Conservation (phyloP, 1,139 yeast genomes). For the Geotrichum histeridarum region DNA sequence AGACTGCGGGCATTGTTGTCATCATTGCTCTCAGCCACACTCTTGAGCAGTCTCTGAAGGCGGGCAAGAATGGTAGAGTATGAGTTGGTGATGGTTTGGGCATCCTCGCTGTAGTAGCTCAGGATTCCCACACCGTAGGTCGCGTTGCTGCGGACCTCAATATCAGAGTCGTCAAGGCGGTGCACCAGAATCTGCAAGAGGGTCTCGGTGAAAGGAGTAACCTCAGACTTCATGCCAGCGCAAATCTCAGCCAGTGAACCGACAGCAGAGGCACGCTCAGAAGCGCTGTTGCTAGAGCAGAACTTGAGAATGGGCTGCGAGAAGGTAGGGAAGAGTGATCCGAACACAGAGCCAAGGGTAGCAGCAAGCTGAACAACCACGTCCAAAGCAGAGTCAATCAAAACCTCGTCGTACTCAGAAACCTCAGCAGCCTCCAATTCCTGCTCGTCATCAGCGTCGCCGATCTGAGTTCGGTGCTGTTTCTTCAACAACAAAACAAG, state of each 20-base stretch:
- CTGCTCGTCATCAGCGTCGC: constrained; percentile 51
- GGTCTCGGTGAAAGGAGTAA: constrained; percentile 64
- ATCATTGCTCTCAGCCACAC: constrained; percentile 70
- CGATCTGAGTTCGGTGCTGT: constrained; percentile 76
- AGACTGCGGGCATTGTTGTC: constrained; percentile 79
- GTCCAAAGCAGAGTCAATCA: constrained; percentile 81
- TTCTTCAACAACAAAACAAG: constrained; percentile 68
- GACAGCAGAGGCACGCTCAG: constrained; percentile 75
- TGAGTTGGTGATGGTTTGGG: constrained; percentile 52
- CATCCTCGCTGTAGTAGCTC: constrained; percentile 49
- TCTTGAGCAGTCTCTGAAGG: constrained; percentile 70
- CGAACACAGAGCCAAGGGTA: constrained; percentile 71
- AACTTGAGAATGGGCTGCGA: constrained; percentile 60
- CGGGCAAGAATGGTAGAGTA: constrained; percentile 70
- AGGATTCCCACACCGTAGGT: constrained; percentile 93
- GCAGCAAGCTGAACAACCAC: constrained; percentile 71
- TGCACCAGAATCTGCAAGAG: constrained; percentile 64
- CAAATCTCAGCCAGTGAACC: constrained; percentile 91
- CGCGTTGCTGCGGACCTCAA: constrained; percentile 91
- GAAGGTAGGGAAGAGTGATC: constrained; percentile 65
- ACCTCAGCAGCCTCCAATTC: constrained; percentile 58
- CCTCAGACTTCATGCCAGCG: constrained; percentile 58
- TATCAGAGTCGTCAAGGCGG: constrained; percentile 70
- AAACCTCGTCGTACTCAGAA: constrained; percentile 81
- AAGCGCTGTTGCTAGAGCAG: constrained; percentile 59